Conservation (phyloP, 257 asterid genomes). For the Solanum sejunctum region DNA sequence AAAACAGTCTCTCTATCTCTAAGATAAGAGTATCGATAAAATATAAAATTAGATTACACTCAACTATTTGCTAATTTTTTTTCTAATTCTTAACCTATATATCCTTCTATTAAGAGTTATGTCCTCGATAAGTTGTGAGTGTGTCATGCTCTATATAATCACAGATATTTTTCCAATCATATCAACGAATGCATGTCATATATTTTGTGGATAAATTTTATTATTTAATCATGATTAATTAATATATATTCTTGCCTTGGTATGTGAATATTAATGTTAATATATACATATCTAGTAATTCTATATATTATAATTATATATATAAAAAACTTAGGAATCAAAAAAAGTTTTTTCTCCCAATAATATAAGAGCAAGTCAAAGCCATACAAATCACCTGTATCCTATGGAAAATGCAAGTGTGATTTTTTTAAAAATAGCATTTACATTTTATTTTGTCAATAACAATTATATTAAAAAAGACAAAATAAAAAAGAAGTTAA, state of each 20-base stretch:
- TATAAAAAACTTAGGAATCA: not conserved
- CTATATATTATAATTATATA: not conserved
- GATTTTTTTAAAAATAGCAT: no score
- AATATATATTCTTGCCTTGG: not conserved
- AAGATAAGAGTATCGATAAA: no score
- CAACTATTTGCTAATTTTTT: no score
- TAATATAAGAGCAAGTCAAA: not conserved
- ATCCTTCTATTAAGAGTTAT: no score
- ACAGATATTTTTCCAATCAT: not conserved
- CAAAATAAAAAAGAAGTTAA: no score
- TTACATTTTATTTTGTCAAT: not conserved
- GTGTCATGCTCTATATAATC: not conserved
- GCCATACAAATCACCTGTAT: not conserved
- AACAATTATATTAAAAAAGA: not conserved
- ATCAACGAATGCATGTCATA: not conserved
- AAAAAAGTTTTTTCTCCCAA: not conserved
- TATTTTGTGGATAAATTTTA: not conserved
- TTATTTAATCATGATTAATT: not conserved
- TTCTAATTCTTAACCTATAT: no score
- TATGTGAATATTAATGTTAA: not conserved
- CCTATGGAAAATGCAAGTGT: not conserved
- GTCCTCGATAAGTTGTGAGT: no score
- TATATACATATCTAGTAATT: not conserved
- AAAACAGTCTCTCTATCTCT: no score
- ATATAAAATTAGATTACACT: no score